phyloP scores from a whole-genome alignment of 140 eudicot species.

The Anethum foeniculum region DNA sequence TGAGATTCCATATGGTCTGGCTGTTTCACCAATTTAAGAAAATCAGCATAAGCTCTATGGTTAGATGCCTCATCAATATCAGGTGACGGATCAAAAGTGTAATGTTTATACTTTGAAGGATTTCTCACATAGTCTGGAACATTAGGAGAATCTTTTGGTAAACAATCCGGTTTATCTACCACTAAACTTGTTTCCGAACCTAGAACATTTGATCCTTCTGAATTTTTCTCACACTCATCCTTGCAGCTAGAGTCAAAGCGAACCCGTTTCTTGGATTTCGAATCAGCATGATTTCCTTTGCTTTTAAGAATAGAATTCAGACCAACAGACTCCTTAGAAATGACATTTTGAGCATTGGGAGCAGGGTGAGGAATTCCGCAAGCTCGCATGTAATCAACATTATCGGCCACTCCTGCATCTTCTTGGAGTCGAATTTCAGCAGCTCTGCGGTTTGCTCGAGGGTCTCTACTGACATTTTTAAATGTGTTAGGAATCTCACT shows the following conservation, averaged over 20 bases:
- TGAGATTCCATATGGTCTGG: slow-evolving; percentile 22
- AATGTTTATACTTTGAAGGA: slow-evolving; percentile 73
- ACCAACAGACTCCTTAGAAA: slow-evolving; percentile 11
- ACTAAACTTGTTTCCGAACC: slow-evolving; percentile 9
- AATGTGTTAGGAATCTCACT: slow-evolving; percentile 46
- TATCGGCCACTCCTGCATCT: slow-evolving; percentile 57
- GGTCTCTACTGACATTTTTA: slow-evolving; percentile 42
- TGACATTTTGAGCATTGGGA: neutral
- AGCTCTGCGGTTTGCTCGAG: slow-evolving; percentile 76
- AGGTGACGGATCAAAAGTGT: slow-evolving; percentile 55
- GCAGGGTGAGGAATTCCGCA: neutral
- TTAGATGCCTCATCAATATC: slow-evolving; percentile 62
- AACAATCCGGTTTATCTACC: slow-evolving; percentile 15
- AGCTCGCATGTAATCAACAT: slow-evolving; percentile 16
- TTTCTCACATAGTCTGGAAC: slow-evolving; percentile 75
- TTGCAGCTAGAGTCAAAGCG: slow-evolving; percentile 23
- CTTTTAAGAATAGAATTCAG: slow-evolving; percentile 32
- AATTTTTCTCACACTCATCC: slow-evolving; percentile 3
- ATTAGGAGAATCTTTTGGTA: slow-evolving; percentile 18
- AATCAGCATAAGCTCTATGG: slow-evolving; percentile 46
- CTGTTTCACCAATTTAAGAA: slow-evolving; percentile 39
- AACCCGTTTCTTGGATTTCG: slow-evolving; percentile 38
- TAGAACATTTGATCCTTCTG: slow-evolving; percentile 18
- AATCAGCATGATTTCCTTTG: slow-evolving; percentile 18
- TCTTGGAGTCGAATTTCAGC: slow-evolving; percentile 71